Base-by-base conservation (phyloP, 1,284 basidiomycete species). In the Austroboletus novae-zelandiae region DNA sequence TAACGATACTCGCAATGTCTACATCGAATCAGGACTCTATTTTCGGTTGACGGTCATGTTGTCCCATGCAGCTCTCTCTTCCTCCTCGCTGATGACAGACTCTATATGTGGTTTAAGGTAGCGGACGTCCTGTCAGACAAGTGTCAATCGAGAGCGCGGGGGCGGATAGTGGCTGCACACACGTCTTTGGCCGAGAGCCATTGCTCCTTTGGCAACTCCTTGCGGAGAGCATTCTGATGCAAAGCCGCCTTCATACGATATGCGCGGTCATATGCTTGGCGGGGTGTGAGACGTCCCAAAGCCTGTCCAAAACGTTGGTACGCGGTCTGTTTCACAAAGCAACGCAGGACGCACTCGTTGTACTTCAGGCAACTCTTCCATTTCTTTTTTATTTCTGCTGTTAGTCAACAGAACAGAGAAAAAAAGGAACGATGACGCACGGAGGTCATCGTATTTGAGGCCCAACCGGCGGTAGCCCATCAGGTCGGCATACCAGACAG, bases 381-480 rank as follows among this genome's bases (percentile, higher is more conserved):
- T 76, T 57, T 98, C 89, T 91, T 56, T 13, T 48, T 40, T 3
- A 3, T 29, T 35, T 47, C 20, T 42, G 37, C 51, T 31, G 41
- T 34, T 43, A 23, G 20, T 23, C 20, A 5, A 23, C 20, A 23
- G 34, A 40, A 49, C 44, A 20, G 46, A 47, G 53, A 41, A 36
- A 46, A 23, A n/a, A 40, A 32, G 39, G 63, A 32, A 55, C 40
- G 18, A 40, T 13, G 4, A 76, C 89, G 69, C 61, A 91, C 89
- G 75, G 62, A 99, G 82, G 79, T 99, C 96, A 70, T 99, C 96
- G 73, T 97, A 97, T 67, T 83, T 86, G 71, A 98, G 83, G 61
- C 96, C 96, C 69, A 92, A 80, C 71, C 88, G 80, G 62, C 95
- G 83, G 80, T 96, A 92, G 40, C 95, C 94, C 40, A 88, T 74